Conservation (phyloP, 2,329 filamentous ascomycete species). For the Zopfia rhizophila region DNA sequence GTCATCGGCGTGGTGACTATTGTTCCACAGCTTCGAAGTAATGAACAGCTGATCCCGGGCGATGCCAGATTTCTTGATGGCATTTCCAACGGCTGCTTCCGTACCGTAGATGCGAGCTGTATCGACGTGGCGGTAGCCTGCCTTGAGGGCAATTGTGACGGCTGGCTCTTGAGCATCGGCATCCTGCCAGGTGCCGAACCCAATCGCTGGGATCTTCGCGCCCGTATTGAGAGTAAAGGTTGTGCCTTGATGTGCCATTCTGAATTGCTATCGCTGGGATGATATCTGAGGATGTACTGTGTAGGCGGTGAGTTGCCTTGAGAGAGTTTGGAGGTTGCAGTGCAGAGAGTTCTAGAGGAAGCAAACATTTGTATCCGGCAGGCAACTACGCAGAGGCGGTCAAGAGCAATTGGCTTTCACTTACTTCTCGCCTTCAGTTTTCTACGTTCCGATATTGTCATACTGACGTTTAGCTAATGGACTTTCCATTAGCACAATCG, state of each 20-base stretch:
- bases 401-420: too few species aligned
- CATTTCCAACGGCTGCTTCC: slow-evolving; percentile 32
- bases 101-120: slow-evolving; percentile 41
- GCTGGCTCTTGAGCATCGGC: slow-evolving; percentile 47
- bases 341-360: slow-evolving; percentile 1
- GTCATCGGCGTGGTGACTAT: slow-evolving; percentile 75
- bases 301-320: background rate
- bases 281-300: slow-evolving; percentile 9
- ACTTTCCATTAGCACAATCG: background rate
- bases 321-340: slow-evolving; percentile 4
- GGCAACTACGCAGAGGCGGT: too few species aligned
- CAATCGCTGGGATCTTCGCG: slow-evolving; percentile 79
- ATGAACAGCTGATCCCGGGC: slow-evolving; percentile 53
- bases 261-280: slow-evolving; percentile 38
- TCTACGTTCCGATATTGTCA: slow-evolving; percentile 15
- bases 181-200: slow-evolving; percentile 60
- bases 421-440: too few species aligned
- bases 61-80: slow-evolving; percentile 44
- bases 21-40: slow-evolving; percentile 89
- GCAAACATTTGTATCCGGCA: too few species aligned
- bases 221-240: slow-evolving; percentile 71
- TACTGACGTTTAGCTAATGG: slow-evolving; percentile 3
- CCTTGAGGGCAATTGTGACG: slow-evolving; percentile 47
- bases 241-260: slow-evolving; percentile 47
- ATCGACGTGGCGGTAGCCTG: slow-evolving; percentile 45